These are phyloP conservation scores for Agapanthus africanus DNA, from an alignment of 106 monocot species.

Conservation along the genomic window DNA sequence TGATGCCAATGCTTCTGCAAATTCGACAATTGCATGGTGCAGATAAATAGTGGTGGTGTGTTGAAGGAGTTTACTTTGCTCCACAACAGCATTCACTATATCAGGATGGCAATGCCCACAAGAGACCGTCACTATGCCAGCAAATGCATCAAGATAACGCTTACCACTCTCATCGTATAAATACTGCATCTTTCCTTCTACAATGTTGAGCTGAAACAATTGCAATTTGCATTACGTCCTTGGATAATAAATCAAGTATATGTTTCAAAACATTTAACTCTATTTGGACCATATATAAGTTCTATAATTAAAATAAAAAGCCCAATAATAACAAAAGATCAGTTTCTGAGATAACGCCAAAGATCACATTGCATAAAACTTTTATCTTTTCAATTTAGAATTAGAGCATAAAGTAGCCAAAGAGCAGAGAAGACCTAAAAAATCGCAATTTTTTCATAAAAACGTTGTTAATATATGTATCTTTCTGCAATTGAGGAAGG, in stretches of 20 bases:
- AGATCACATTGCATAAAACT: background rate
- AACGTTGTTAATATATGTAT: too few species aligned
- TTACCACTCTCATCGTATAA: conserved; percentile 85
- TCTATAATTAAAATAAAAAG: background rate
- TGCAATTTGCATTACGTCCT: background rate
- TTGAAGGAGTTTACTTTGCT: conserved; percentile 80
- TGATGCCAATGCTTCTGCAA: conserved; percentile 87
- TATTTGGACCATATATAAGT: background rate
- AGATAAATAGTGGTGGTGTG: conserved; percentile 92
- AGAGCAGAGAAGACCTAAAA: background rate
- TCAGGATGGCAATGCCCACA: conserved; percentile 98
- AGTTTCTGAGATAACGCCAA: background rate
- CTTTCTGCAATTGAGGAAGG: too few species aligned
- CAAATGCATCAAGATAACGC: conserved; percentile 92
- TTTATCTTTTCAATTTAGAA: background rate
- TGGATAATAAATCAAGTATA: conserved; percentile 4
- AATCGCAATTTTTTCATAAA: background rate
- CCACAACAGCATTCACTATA: conserved; percentile 75
- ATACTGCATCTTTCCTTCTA: conserved; percentile 99
- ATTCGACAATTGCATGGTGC: conserved; percentile 91
- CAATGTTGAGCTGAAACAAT: conserved; percentile 74
- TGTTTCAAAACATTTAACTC: background rate
- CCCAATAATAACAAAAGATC: background rate
- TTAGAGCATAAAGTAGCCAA: background rate
- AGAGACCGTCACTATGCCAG: conserved; percentile 92